These are phyloP conservation scores for Sphagnum magellanicum DNA, from an alignment of 228 moss, liverwort and hornwort species.

Conservation along the genomic window DNA sequence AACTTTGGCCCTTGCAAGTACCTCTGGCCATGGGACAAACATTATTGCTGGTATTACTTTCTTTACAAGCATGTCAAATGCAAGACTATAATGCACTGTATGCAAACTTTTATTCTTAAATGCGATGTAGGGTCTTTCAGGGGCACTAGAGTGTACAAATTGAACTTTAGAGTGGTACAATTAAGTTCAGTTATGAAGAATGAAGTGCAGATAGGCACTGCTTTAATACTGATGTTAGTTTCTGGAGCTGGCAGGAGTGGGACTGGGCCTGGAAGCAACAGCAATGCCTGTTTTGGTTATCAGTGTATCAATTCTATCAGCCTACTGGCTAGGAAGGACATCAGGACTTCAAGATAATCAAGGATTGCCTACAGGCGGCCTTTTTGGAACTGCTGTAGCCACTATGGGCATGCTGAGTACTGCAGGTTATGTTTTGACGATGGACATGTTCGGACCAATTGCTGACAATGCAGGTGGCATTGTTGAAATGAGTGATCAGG, in stretches of 20 bases:
- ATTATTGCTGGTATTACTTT: slow-evolving; percentile 24
- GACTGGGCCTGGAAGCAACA: slow-evolving; percentile 46
- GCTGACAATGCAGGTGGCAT: slow-evolving; percentile 54
- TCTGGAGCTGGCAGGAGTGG: slow-evolving; percentile 11
- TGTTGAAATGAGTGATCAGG: slow-evolving; percentile 55
- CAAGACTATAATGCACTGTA: too few relatives aligned
- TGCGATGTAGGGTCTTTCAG: too few relatives aligned
- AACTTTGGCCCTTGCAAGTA: slow-evolving; percentile 40
- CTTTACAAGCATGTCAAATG: too few relatives aligned
- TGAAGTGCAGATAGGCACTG: too few relatives aligned
- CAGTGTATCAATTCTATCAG: slow-evolving; percentile 36
- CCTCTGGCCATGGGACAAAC: slow-evolving; percentile 55
- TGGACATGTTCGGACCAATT: slow-evolving; percentile 61
- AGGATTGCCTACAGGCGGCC: slow-evolving; percentile 37
- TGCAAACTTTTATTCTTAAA: too few relatives aligned
- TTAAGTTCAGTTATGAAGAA: too few relatives aligned
- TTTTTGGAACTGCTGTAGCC: slow-evolving; percentile 49
- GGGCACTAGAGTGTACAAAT: too few relatives aligned
- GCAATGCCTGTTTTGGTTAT: slow-evolving; percentile 49
- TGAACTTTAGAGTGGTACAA: too few relatives aligned
- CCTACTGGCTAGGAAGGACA: slow-evolving; percentile 51
- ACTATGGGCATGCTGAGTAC: slow-evolving; percentile 58
- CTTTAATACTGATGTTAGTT: too few relatives aligned
- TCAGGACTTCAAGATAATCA: slow-evolving; percentile 38
- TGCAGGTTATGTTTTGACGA: slow-evolving; percentile 47